Evolutionary conservation across 1,284 basidiomycete species (phyloP).

Genomic region (Naganishia albida): DNA sequence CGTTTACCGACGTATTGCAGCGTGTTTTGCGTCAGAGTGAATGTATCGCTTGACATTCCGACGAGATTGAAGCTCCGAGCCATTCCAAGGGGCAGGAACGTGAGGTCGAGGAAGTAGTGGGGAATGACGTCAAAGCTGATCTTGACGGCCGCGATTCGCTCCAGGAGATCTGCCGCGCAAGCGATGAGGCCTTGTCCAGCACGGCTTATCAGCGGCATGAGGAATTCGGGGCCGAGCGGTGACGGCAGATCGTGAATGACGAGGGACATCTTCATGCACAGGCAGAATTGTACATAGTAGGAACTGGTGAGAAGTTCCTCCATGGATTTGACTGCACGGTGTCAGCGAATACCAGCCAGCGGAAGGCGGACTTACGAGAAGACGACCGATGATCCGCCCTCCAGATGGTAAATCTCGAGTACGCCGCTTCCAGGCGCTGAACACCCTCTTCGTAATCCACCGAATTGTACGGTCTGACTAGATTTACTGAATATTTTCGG

Average conservation of each 20-base stretch:
- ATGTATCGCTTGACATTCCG: conserved; percentile 3
- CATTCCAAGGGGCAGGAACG: conserved; percentile 20
- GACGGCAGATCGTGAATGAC: conserved; percentile 6
- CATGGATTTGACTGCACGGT: neutral
- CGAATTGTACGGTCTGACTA: neutral
- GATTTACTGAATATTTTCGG: conserved; percentile 4
- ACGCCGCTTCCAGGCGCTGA: conserved; percentile 15
- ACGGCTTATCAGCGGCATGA: neutral
- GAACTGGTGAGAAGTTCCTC: conserved; percentile 14
- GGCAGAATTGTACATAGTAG: conserved; percentile 23
- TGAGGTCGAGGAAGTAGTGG: conserved; percentile 14
- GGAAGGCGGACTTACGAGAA: neutral
- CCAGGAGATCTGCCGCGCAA: conserved; percentile 15
- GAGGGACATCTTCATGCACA: conserved; percentile 14
- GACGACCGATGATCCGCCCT: conserved; percentile 21
- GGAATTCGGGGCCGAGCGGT: conserved; percentile 3
- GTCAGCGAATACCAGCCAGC: neutral
- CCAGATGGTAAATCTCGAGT: conserved; percentile 17
- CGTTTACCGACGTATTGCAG: conserved; percentile 14
- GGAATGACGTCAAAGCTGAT: conserved; percentile 21
- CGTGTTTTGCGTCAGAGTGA: conserved; percentile 2
- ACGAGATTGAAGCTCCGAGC: conserved; percentile 14
- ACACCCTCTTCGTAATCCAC: conserved; percentile 13
- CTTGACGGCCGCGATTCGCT: conserved; percentile 13
- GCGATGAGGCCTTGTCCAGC: conserved; percentile 9